Conservation (phyloP, 768 basidiomycete species). For the Boletus rufocinnamomeus region DNA sequence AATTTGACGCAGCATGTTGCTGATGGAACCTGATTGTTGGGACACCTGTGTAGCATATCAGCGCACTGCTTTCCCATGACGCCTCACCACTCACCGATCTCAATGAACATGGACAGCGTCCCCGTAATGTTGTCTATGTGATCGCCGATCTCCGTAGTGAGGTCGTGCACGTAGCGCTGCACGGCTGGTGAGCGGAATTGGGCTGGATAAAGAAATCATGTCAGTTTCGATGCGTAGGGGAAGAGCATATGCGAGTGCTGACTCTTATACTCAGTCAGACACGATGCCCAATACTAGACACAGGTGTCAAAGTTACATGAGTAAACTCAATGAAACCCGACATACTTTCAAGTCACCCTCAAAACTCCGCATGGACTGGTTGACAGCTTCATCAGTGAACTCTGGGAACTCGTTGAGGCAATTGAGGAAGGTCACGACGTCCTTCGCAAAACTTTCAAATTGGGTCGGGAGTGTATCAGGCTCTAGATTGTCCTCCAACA, state of each 20-base stretch:
- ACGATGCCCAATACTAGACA: constrained; percentile 55
- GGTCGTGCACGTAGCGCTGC: constrained; percentile 56
- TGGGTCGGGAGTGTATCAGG: constrained; percentile 51
- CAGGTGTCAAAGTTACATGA: constrained; percentile 13
- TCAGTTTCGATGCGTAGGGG: constrained; percentile 7
- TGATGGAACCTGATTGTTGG: constrained; percentile 58
- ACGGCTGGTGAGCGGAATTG: constrained; percentile 56
- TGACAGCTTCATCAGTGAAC: constrained; percentile 54
- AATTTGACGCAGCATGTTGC: constrained; percentile 50
- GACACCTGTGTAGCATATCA: constrained; percentile 44
- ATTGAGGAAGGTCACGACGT: constrained; percentile 53
- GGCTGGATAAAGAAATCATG: constrained; percentile 30
- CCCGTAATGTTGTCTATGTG: constrained; percentile 54
- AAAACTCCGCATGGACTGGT: constrained; percentile 49
- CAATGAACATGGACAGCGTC: constrained; percentile 53
- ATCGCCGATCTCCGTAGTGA: constrained; percentile 52
- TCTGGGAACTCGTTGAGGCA: constrained; percentile 60
- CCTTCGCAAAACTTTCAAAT: constrained; percentile 47
- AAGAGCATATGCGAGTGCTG: constrained; percentile 6
- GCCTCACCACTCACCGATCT: constrained; percentile 46
- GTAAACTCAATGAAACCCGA: constrained; percentile 2
- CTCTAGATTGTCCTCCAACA: constrained; percentile 45
- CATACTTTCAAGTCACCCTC: constrained; percentile 52
- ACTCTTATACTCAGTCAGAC: constrained; percentile 50
- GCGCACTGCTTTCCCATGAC: constrained; percentile 21